A percentile compares a stretch with the other conserved stretches of the same genome.
Conservation (phyloP, 208 protist species). For the Leishmania arabica region DNA sequence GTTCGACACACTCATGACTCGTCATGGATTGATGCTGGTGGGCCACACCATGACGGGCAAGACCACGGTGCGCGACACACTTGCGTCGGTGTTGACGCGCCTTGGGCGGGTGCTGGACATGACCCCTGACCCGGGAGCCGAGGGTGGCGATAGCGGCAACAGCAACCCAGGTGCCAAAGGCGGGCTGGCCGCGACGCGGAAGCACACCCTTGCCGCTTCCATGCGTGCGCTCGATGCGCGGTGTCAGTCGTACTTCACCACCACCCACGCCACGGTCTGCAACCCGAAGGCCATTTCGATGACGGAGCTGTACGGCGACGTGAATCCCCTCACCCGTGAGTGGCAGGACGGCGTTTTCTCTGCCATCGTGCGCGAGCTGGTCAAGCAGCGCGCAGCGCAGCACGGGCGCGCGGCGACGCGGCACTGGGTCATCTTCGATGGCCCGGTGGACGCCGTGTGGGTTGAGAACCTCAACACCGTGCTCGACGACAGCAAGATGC, state of each 20-base stretch:
- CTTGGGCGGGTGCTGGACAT: slow-evolving; percentile 33
- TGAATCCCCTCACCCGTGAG: slow-evolving; percentile 95
- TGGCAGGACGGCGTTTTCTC: slow-evolving; percentile 96
- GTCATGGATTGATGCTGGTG: slow-evolving; percentile 95
- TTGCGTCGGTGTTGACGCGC: slow-evolving; percentile 69
- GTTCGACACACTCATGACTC: slow-evolving; percentile 91
- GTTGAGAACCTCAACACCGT: slow-evolving; percentile 99
- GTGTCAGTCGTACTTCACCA: slow-evolving; percentile 72
- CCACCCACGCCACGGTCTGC: slow-evolving; percentile 56
- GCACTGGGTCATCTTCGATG: slow-evolving; percentile 98
- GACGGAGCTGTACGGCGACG: slow-evolving; percentile 96
- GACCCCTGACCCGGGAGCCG: not conserved
- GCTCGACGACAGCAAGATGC: slow-evolving; percentile 98
- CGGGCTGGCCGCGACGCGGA: not conserved
- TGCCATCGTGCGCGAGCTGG: slow-evolving; percentile 84
- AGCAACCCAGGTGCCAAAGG: not conserved
- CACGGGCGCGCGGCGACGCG: slow-evolving; percentile 30
- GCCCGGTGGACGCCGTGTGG: slow-evolving; percentile 98
- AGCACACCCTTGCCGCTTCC: slow-evolving; percentile 2
- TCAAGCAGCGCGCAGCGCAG: slow-evolving; percentile 47
- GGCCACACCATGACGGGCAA: slow-evolving; percentile 96
- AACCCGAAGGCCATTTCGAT: slow-evolving; percentile 97
- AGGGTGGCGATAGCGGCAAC: not conserved
- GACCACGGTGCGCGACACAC: slow-evolving; percentile 80
- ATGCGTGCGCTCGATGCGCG: slow-evolving; percentile 46